Conservation (phyloP, 2,329 filamentous ascomycete genomes). For the Colletotrichum simmondsii region DNA sequence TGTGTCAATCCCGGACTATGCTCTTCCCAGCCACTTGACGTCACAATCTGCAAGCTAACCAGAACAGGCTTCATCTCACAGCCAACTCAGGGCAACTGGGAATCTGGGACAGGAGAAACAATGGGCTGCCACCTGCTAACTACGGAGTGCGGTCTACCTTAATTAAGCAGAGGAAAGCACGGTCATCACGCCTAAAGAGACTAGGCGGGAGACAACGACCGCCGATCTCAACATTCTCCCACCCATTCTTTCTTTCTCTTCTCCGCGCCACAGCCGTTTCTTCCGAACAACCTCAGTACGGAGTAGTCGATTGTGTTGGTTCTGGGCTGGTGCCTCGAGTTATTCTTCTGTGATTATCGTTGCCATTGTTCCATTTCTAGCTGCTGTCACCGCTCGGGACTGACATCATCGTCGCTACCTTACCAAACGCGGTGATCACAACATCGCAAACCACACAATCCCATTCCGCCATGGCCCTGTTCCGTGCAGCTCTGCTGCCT, state of each 20-base stretch:
- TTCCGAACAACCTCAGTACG: neutral
- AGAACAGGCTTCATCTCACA: slow-evolving; percentile 15
- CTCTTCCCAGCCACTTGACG: slow-evolving; percentile 26
- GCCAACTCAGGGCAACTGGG: slow-evolving; percentile 4
- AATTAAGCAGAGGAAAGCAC: neutral
- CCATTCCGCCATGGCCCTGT: slow-evolving; percentile 11
- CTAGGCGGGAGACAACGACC: slow-evolving; percentile 1
- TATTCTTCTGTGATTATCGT: neutral
- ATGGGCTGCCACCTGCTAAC: neutral
- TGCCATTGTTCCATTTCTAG: neutral
- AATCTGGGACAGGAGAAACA: neutral
- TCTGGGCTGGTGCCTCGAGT: neutral
- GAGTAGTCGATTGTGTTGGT: neutral
- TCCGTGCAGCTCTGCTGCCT: slow-evolving; percentile 15
- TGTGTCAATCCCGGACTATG: slow-evolving; percentile 10
- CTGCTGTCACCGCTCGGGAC: neutral
- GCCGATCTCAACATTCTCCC: neutral
- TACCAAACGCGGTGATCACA: neutral
- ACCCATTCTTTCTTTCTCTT: neutral
- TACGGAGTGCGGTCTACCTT: too few species aligned
- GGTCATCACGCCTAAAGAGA: slow-evolving; percentile 8
- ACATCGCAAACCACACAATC: neutral
- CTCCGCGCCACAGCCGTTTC: neutral
- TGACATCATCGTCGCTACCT: neutral
- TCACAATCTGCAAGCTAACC: slow-evolving; percentile 10